Evolutionary conservation across 2,329 filamentous ascomycete species (phyloP).

Genomic region (Aspergillus tubingensis): DNA sequence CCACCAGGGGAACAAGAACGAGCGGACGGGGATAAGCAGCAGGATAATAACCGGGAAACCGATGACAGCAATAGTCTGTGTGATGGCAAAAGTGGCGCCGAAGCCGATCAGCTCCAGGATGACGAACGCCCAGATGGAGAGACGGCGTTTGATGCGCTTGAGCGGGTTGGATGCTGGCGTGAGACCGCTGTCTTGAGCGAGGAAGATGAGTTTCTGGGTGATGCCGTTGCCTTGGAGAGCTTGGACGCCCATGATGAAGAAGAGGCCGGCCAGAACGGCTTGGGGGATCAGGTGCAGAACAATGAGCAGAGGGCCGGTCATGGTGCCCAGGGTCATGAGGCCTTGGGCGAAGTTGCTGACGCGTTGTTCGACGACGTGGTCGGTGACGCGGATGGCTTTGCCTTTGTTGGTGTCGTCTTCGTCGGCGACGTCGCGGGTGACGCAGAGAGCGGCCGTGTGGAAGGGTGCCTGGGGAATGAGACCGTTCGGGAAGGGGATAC

Average conservation of each 20-base stretch:
- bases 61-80: conserved; percentile 78
- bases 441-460: conserved; percentile 76
- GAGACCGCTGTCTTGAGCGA: conserved; percentile 65
- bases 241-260: conserved; percentile 83
- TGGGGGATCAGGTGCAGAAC: conserved; percentile 78
- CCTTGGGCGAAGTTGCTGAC: conserved; percentile 77
- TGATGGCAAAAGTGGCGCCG: conserved; percentile 78
- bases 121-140: conserved; percentile 72
- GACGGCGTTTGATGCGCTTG: conserved; percentile 59
- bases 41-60: conserved; percentile 77
- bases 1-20: conserved; percentile 63
- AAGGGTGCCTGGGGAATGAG: conserved; percentile 83
- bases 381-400: conserved; percentile 63
- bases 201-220: conserved; percentile 71
- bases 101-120: conserved; percentile 69
- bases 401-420: conserved; percentile 62
- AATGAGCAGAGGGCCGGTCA: conserved; percentile 71
- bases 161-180: conserved; percentile 62
- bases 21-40: conserved; percentile 66
- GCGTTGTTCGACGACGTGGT: conserved; percentile 67
- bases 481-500: conserved; percentile 79
- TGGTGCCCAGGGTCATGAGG: conserved; percentile 74
- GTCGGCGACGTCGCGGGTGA: conserved; percentile 59
- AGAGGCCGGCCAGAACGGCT: conserved; percentile 75
- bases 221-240: conserved; percentile 76